phyloP scores from a whole-genome alignment of 352 stramenopile genomes.

The Phytophthora meadii region DNA sequence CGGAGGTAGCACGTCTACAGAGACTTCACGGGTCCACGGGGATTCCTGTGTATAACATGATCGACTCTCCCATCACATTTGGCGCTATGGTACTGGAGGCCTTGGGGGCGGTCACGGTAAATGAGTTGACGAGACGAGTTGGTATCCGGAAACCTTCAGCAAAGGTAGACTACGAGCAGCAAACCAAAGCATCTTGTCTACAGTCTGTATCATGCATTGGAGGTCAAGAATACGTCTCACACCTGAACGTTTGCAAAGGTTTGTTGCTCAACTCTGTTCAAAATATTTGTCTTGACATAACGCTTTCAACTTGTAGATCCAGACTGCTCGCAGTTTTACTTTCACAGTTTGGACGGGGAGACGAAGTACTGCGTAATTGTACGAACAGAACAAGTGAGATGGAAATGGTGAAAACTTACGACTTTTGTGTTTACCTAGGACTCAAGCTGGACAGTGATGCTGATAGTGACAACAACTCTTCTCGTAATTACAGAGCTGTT shows the following conservation, averaged over 20 bases:
- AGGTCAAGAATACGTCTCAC: conserved; percentile 45
- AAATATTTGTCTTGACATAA: neutral
- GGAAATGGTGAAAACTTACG: conserved; percentile 1
- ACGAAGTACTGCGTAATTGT: conserved; percentile 66
- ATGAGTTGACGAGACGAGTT: conserved; percentile 49
- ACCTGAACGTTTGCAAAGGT: conserved; percentile 66
- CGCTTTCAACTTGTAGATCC: conserved; percentile 43
- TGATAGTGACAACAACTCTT: conserved; percentile 43
- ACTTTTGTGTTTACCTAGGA: conserved; percentile 23
- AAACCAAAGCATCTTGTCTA: neutral
- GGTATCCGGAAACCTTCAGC: conserved; percentile 22
- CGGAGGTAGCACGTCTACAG: conserved; percentile 50
- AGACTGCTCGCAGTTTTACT: conserved; percentile 69
- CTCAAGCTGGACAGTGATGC: conserved; percentile 39
- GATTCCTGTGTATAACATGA: conserved; percentile 76
- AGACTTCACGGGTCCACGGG: conserved; percentile 54
- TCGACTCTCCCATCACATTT: conserved; percentile 66
- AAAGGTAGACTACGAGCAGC: neutral
- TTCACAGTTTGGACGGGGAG: conserved; percentile 53
- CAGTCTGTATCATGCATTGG: conserved; percentile 38
- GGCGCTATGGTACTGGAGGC: conserved; percentile 60
- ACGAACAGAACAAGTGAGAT: conserved; percentile 18
- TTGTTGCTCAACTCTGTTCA: neutral
- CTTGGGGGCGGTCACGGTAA: conserved; percentile 52
- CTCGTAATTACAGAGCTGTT: conserved; percentile 53